Evolutionary conservation across 768 basidiomycete genomes (phyloP).

Genomic region (Chalciporus pseudorubinellus): DNA sequence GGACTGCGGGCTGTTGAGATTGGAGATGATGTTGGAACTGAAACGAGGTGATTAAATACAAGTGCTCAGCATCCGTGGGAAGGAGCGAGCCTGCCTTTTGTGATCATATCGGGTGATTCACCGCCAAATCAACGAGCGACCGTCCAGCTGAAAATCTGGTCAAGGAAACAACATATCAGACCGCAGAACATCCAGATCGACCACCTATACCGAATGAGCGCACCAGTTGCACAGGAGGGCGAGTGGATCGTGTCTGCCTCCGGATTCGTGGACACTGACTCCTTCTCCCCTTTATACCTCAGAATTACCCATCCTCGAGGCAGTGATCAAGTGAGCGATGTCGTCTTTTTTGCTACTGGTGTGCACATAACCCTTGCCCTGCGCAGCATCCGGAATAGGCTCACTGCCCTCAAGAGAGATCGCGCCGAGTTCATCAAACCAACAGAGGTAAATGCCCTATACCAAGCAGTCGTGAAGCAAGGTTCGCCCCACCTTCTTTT

Average conservation of each 20-base stretch:
- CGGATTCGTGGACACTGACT: constrained; percentile 11
- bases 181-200: not conserved
- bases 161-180: not conserved
- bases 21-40: constrained; percentile 16
- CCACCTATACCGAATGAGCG: constrained; percentile 55
- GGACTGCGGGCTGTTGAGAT: constrained; percentile 7
- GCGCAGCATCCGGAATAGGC: constrained; percentile 85
- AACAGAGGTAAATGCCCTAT: constrained; percentile 89
- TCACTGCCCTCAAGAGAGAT: constrained; percentile 93
- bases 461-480: constrained; percentile 92
- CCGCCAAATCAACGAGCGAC: too few relatives aligned
- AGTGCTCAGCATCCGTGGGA: constrained; percentile 39
- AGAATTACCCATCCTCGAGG: constrained; percentile 94
- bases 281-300: constrained; percentile 29
- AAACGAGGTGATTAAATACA: constrained; percentile 20
- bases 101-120: constrained; percentile 28
- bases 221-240: constrained; percentile 82
- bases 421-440: constrained; percentile 90
- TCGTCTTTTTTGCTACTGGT: constrained; percentile 21
- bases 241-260: constrained; percentile 22
- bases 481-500: constrained; percentile 44
- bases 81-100: constrained; percentile 30
- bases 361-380: constrained; percentile 21
- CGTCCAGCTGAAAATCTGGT: not conserved
- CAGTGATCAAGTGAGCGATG: constrained; percentile 75